Percentiles rank a stretch among this genome's conserved stretches.
phyloP scores from a whole-genome alignment of 2,329 filamentous ascomycete species.

The Coleophoma crateriformis region DNA sequence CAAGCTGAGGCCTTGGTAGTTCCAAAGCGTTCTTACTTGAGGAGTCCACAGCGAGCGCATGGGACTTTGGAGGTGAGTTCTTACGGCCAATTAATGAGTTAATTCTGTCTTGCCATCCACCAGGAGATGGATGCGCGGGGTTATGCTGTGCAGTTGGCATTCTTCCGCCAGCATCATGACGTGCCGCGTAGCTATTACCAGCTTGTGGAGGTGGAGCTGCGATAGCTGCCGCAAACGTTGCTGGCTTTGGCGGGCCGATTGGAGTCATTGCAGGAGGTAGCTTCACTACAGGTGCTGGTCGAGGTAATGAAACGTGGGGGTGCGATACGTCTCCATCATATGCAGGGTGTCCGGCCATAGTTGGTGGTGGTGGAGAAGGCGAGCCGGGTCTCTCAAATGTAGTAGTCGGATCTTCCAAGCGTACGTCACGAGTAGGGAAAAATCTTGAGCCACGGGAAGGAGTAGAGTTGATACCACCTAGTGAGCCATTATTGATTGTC shows the following conservation, averaged over 20 bases:
- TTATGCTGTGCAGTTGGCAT: conserved; percentile 30
- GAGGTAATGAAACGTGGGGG: conserved; percentile 66
- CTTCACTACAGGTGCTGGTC: conserved; percentile 70
- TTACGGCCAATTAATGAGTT: conserved; percentile 70
- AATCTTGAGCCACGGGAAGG: conserved; percentile 52
- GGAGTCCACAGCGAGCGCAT: conserved; percentile 59
- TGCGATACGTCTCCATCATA: conserved; percentile 61
- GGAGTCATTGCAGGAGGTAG: conserved; percentile 48
- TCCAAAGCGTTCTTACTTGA: conserved; percentile 64
- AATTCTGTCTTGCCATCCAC: conserved; percentile 75
- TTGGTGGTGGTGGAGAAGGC: conserved; percentile 68
- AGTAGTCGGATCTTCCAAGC: conserved; percentile 31
- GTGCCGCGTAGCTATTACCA: conserved; percentile 6
- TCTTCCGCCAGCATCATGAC: conserved; percentile 30
- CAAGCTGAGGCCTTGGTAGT: conserved; percentile 36
- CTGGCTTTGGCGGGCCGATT: conserved; percentile 36
- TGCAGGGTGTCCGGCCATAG: conserved; percentile 64
- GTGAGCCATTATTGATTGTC: background rate
- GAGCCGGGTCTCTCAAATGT: conserved; percentile 38
- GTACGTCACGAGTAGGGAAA: conserved; percentile 49
- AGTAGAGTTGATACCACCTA: conserved; percentile 27
- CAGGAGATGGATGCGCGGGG: conserved; percentile 18
- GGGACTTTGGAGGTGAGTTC: conserved; percentile 47
- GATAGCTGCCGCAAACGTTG: conserved; percentile 36
- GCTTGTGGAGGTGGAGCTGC: conserved; percentile 24